Base-by-base conservation (phyloP, 306 rosid species). In the Quercus robur region DNA sequence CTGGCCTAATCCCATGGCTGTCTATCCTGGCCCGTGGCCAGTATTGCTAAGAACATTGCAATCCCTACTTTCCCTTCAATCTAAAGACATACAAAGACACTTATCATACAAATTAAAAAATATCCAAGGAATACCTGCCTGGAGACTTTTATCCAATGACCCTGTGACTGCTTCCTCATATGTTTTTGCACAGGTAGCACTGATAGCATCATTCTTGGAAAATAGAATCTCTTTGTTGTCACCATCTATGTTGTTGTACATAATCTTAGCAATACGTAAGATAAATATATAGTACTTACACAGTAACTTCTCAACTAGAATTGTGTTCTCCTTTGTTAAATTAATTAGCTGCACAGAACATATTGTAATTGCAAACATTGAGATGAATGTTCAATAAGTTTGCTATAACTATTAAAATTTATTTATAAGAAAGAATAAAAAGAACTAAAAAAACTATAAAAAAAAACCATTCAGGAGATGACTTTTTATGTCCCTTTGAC, bases 71-170 rank as follows among this genome's bases (percentile, higher is more conserved):
- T 15, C 7, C 11, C 3, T 44, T 79, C 62, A 69, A 66, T 25
- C 62, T 54, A 66, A 33, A 54, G 56, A 67, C 69, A 56, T 62
- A 20, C 58, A 21, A 64, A 19, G 38, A 59, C 66, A 75, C 56
- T 19, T 25, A 56, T 66, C 58, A 64, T 63, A 57, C 41, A 9
- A 69, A 80, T 49, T 57, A 80, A 33, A 19, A 77, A 18, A 75
- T 26, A 72, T 63, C 77, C 79, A 59, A 73, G 49, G 80, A 71
- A 75, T 89, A 94, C 95, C 94, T 90, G 97, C 99, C 97, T 93
- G 86, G 68, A 77, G 87, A 84, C 81, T 87, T 82, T 84, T 75
- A 81, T 83, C 75, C 26, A 70, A 78, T 74, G 78, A 78, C 51
- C 88, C 86, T 6, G 66, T 67, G 78, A 63, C 87, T 61, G 79